Percentiles rank a stretch among this genome's conserved stretches.
These are phyloP conservation scores for Striga hermonthica DNA, from an alignment of 305 asterid species.

Conservation along the genomic window DNA sequence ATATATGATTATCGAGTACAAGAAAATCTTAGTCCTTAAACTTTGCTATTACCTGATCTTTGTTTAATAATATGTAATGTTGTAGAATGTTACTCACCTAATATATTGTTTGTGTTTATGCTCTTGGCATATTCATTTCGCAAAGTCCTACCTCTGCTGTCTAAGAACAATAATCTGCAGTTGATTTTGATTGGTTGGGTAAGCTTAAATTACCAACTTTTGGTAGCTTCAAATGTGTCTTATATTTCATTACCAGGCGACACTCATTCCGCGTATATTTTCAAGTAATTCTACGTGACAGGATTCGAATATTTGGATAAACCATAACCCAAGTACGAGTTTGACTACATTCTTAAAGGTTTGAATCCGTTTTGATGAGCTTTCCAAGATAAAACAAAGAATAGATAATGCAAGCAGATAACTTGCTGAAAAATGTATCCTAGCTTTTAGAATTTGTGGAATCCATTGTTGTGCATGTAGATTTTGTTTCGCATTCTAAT, in stretches of 20 bases:
- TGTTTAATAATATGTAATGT: too few relatives aligned
- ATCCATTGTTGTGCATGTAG: constrained; percentile 84
- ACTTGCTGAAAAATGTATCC: neutral
- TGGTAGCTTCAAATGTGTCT: neutral
- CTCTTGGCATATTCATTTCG: constrained; percentile 86
- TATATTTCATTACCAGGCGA: neutral
- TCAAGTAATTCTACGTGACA: constrained; percentile 31
- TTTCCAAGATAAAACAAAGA: neutral
- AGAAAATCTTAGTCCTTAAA: too few relatives aligned
- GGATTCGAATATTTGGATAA: constrained; percentile 98
- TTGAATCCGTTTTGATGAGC: constrained; percentile 10
- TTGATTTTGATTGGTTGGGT: constrained; percentile 96
- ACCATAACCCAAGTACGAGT: constrained; percentile 89
- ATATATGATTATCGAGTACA: too few relatives aligned
- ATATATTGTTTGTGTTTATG: constrained; percentile 24
- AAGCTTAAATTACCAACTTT: constrained; percentile 17
- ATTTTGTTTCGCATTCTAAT: neutral
- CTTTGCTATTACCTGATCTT: too few relatives aligned
- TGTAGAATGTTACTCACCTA: too few relatives aligned
- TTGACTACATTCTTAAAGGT: constrained; percentile 89
- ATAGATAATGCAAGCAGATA: neutral
- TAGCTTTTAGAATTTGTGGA: constrained; percentile 63
- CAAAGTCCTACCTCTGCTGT: constrained; percentile 77
- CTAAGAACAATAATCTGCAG: constrained; percentile 56
- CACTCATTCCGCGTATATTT: neutral